Conservation (phyloP, 2,329 filamentous ascomycete genomes). For the Chalara sp. region DNA sequence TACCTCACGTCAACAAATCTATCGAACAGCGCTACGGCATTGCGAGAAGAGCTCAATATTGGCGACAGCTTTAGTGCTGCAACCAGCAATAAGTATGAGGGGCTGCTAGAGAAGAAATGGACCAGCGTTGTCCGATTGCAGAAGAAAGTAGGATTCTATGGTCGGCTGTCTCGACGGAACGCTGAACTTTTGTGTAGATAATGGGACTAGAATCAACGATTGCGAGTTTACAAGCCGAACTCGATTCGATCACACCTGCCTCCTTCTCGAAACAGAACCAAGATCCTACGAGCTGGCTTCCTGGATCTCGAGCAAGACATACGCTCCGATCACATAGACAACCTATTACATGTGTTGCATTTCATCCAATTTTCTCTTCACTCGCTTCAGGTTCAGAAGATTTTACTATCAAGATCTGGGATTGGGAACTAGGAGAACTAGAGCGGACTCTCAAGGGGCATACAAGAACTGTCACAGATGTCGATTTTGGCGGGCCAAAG, state of each 20-base stretch:
- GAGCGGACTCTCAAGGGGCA: constrained; percentile 89
- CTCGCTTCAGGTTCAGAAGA: constrained; percentile 89
- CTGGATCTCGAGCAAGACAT: constrained; percentile 73
- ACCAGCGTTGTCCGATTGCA: constrained; percentile 90
- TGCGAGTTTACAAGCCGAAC: constrained; percentile 67
- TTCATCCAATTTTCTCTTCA: constrained; percentile 87
- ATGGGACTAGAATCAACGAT: constrained; percentile 84
- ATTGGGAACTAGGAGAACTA: constrained; percentile 88
- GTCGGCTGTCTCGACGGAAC: background rate
- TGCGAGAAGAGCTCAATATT: constrained; percentile 72
- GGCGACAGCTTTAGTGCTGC: constrained; percentile 65
- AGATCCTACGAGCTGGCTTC: constrained; percentile 82
- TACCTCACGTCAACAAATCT: constrained; percentile 74
- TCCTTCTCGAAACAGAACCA: constrained; percentile 71
- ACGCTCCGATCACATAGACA: constrained; percentile 76
- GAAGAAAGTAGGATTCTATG: constrained; percentile 64
- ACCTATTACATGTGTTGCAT: constrained; percentile 80
- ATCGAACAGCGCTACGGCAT: constrained; percentile 58
- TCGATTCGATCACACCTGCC: constrained; percentile 75
- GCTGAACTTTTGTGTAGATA: constrained; percentile 48
- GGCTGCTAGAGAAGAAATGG: constrained; percentile 96
- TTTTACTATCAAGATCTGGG: constrained; percentile 93
- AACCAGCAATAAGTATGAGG: constrained; percentile 91
- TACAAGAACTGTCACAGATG: constrained; percentile 78
- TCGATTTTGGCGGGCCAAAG: constrained; percentile 83